These are phyloP conservation scores for Serpula lacrymans DNA, from an alignment of 768 basidiomycete species.

Conservation along the genomic window DNA sequence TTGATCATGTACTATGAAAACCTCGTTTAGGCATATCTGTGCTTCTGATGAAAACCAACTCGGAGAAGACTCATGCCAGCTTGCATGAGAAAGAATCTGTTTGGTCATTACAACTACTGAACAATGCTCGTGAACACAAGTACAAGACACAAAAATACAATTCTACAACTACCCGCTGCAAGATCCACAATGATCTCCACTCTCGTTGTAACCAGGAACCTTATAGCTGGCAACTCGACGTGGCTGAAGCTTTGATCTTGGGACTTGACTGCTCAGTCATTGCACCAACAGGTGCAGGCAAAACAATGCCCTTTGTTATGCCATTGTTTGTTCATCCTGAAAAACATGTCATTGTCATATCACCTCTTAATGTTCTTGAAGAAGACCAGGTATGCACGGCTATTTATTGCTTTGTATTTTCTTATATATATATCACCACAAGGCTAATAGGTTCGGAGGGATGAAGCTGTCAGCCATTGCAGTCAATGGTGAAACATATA, in stretches of 20 bases:
- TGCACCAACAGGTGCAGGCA: constrained; percentile 14
- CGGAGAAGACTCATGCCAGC: background rate
- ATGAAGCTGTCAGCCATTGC: constrained; percentile 28
- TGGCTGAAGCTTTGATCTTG: constrained; percentile 10
- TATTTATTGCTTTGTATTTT: background rate
- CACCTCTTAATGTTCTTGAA: constrained; percentile 19
- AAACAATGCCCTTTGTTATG: constrained; percentile 20
- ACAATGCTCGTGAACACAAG: background rate
- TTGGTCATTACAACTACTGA: background rate
- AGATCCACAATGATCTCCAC: constrained; percentile 9
- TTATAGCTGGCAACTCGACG: constrained; percentile 12
- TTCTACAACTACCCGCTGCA: constrained; percentile 8
- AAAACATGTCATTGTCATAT: constrained; percentile 11
- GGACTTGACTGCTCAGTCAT: constrained; percentile 9
- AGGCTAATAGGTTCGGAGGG: constrained; percentile 18
- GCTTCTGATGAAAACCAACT: background rate
- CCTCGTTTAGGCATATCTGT: background rate
- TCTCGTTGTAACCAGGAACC: constrained; percentile 9
- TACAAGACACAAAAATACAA: background rate
- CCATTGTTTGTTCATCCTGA: constrained; percentile 11
- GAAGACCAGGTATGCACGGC: constrained; percentile 19
- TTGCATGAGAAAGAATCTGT: background rate
- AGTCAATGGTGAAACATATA: constrained; percentile 36
- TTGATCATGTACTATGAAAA: background rate
- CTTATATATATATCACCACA: background rate